Evolutionary conservation across 257 asterid species (phyloP).

Genomic region (Plectranthus barbatus): DNA sequence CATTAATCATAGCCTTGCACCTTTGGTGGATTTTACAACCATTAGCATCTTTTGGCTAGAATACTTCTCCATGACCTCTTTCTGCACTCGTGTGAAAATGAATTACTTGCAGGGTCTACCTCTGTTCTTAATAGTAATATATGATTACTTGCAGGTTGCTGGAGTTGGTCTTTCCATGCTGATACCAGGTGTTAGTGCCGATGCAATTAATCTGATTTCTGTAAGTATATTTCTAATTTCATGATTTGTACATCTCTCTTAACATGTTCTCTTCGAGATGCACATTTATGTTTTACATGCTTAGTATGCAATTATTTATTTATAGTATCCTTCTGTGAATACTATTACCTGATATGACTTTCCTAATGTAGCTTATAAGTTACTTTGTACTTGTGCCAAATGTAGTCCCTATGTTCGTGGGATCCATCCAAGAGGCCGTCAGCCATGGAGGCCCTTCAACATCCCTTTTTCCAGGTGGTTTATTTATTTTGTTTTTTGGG

Average conservation of each 20-base stretch:
- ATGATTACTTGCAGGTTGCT: conserved; percentile 26
- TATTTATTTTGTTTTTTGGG: not conserved
- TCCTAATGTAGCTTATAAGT: conserved; percentile 1
- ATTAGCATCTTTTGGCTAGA: not conserved
- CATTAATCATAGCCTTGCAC: not conserved
- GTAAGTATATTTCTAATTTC: conserved; percentile 25
- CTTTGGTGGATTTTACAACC: conserved; percentile 4
- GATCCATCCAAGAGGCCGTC: conserved; percentile 71
- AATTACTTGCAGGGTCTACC: too few relatives aligned
- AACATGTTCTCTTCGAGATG: not conserved
- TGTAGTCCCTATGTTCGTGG: conserved; percentile 62
- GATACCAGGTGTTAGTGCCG: conserved; percentile 73
- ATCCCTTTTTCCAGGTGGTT: conserved; percentile 57
- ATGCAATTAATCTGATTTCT: conserved; percentile 57
- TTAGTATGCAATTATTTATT: not conserved
- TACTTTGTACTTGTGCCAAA: conserved; percentile 1
- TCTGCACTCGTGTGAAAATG: too few relatives aligned
- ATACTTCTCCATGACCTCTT: not conserved
- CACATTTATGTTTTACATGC: not conserved
- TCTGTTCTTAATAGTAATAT: not conserved
- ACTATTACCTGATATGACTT: not conserved
- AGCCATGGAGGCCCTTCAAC: conserved; percentile 59
- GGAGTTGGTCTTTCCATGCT: conserved; percentile 47
- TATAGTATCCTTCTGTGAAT: not conserved
- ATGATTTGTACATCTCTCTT: too few relatives aligned